Evolutionary conservation across 495 filamentous ascomycete species (phyloP), one percentile per base, ranked within the genome.

Genomic region (Talaromyces liani): DNA sequence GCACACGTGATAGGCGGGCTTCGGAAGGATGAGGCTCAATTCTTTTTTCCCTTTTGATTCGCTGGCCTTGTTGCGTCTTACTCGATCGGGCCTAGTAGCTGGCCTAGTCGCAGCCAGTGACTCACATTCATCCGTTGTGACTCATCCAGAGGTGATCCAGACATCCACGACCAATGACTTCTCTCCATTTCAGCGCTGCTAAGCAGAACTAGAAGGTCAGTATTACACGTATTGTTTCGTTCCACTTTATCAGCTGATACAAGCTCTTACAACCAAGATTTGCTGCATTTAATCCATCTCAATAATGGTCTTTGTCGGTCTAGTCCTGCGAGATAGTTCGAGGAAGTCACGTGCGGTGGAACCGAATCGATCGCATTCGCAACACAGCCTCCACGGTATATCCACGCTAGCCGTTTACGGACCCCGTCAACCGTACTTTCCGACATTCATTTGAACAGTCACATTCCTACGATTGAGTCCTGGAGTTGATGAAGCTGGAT

Each of bases 1-100:
- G 20, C 18, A 18, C 45, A 49, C 45, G 45, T 49, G 45, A 49
- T 49, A 20, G 8, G 45, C 45, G 45, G 45, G 18, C n/a, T 49
- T 49, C 45, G n/a, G n/a, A 49, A 49, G n/a, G 45, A 49, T 49
- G 45, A 49, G 45, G 45, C 45, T 49, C 45, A 49, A 49, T 49
- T 49, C 18, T 27, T 27, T 0, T 27, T 27, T 27, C 27, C 27
- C 36, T 3, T 9, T 10, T 12, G 0, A 49, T 49, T 49, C 3
- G 45, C 6, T 49, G 45, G 4, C 6, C n/a, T 9, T 8, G 3
- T 6, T 7, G 0, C 45, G 45, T 49, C 45, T 20, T 49, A 8
- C 45, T 4, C n/a, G 18, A 20, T 49, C 45, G 9, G 18, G 45
- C 18, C 45, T 49, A 49, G 45, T 20, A 8, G 1, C 7, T 3